Base-by-base conservation (phyloP, 2,329 filamentous ascomycete species). In the Parafenestella ontariensis region DNA sequence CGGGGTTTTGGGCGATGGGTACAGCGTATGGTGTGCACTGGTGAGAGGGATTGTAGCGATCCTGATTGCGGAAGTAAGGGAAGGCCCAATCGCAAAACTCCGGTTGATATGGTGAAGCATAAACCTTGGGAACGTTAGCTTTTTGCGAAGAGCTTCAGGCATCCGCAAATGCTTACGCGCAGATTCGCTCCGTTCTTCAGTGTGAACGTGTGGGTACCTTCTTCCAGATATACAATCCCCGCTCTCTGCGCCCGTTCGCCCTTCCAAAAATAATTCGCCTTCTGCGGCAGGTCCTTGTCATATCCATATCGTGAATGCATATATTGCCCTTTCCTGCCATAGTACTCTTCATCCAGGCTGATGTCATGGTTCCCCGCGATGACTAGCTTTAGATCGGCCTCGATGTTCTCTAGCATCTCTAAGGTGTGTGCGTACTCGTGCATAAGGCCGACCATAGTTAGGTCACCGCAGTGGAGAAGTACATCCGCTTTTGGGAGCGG, bases 321-420 rank as follows among this genome's bases (percentile, higher is more conserved):
- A 18, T 56, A 46, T 29, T 57, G 39, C 0, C 73, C 72, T 33
- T 61, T 70, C 6, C 67, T 42, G 7, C 3, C 15, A 61, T 82
- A 84, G 65, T 81, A 84, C 0, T 71, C 69, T 34, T 77, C 74
- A 58, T 88, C 85, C 1, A 88, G 77, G 3, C 80, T 82, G 39
- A 86, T 59, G 20, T 61, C 58, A 70, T 88, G 86, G 64, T 88
- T 88, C 0, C 86, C 86, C 0, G 85, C 81, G 54, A 88, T 87
- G 18, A 88, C 81, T 21, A 88, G 75, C 63, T 87, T 88, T 5
- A 88, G 69, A 8, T 81, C 78, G 1, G 84, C 84, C 13, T 82
- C 73, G 31, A 84, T 78, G 1, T 63, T 61, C 11, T 73, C 69
- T 6, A 87, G 75, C 71, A 84, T 77, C 5, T 76, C 63, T 13